Evolutionary conservation across 306 rosid genomes (phyloP).

Genomic region (Prunus mongolica): DNA sequence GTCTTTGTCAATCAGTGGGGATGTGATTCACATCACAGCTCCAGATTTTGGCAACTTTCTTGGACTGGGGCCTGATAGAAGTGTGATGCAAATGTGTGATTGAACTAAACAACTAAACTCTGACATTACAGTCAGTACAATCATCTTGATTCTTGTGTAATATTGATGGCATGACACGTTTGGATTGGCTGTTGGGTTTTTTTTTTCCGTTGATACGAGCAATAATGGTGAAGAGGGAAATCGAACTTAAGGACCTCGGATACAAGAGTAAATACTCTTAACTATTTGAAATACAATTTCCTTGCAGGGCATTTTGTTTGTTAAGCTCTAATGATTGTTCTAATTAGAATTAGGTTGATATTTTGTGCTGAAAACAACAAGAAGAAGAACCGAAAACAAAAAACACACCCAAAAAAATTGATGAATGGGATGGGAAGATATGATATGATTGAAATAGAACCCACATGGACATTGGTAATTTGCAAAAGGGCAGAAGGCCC

Average conservation of each 20-base stretch:
- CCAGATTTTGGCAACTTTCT: too few relatives aligned
- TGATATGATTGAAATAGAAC: background rate
- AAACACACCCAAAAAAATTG: background rate
- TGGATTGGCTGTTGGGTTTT: background rate
- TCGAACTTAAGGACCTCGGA: rapidly evolving
- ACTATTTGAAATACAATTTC: too few relatives aligned
- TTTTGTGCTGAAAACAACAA: background rate
- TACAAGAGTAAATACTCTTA: rapidly evolving
- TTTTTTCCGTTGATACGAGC: background rate
- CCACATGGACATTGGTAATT: conserved; percentile 2
- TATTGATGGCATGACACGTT: background rate
- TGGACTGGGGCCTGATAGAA: too few relatives aligned
- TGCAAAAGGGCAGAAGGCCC: conserved; percentile 13
- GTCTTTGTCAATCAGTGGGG: too few relatives aligned
- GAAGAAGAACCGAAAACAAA: background rate
- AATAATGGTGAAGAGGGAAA: too few relatives aligned
- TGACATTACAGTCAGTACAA: background rate
- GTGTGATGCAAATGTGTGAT: background rate
- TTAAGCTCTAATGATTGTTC: background rate
- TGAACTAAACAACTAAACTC: background rate
- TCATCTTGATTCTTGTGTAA: background rate
- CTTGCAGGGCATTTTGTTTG: too few relatives aligned
- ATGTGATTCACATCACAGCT: too few relatives aligned
- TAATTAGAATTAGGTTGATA: background rate
- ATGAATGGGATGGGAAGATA: background rate